These are phyloP conservation scores for Alternaria sp. DNA, from an alignment of 2,329 filamentous ascomycete genomes.

Conservation along the genomic window DNA sequence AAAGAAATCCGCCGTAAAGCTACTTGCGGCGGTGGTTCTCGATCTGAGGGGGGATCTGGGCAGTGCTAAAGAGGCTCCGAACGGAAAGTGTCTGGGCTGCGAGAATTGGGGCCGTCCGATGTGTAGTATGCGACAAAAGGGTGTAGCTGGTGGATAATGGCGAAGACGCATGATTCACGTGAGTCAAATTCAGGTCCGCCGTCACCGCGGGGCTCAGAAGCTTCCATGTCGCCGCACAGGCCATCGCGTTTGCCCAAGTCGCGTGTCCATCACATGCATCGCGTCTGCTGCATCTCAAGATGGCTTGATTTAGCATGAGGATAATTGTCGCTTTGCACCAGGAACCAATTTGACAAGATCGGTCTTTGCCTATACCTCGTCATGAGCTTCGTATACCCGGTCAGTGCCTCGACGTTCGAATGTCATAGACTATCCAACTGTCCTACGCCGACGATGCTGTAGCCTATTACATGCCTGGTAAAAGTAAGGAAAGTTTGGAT, in stretches of 20 bases:
- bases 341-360: too few relatives aligned
- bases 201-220: constrained; percentile 34
- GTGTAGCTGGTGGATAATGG: constrained; percentile 26
- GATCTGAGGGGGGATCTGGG: constrained; percentile 13
- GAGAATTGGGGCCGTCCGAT: constrained; percentile 31
- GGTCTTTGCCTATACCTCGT: neutral
- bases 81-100: constrained; percentile 16
- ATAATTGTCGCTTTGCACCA: neutral
- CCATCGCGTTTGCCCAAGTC: constrained; percentile 21
- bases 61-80: constrained; percentile 7
- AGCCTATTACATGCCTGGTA: neutral
- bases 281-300: neutral
- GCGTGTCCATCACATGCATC: constrained; percentile 6
- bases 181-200: constrained; percentile 43
- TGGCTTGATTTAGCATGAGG: too few relatives aligned
- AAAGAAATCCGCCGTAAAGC: constrained; percentile 38
- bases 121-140: constrained; percentile 34
- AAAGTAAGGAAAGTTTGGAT: neutral
- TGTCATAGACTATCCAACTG: neutral
- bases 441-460: neutral
- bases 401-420: neutral
- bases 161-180: constrained; percentile 39
- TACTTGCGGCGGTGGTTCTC: constrained; percentile 23
- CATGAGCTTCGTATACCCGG: neutral
- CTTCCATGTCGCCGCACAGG: constrained; percentile 26